Evolutionary conservation across 352 stramenopile species (phyloP), one percentile per base, ranked within the genome.

Genomic region (Phytophthora citricola): DNA sequence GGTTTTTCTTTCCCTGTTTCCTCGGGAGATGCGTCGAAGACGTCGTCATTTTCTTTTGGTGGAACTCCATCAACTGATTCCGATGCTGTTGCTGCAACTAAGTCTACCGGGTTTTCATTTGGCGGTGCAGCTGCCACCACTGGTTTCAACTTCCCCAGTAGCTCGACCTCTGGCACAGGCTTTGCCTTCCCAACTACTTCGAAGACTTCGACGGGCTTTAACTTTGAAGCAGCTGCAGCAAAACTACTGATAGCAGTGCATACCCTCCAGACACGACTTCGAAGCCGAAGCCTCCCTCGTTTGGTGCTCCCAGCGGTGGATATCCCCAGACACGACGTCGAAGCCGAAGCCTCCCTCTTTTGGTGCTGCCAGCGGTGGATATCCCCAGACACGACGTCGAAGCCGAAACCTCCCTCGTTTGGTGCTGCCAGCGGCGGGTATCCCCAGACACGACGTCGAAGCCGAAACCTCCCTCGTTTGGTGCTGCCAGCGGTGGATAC

Each of bases 31-130:
- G 40, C 54, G 12, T 60, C 44, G 11, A 75, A 58, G 22, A 10
- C 62, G 15, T 75, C 66, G 39, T 79, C 66, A n/a, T 76, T 85
- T 58, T 85, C 79, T 11, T 89, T 89, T 58, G 65, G 66, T 9
- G 59, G 15, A 24, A 31, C 55, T 36, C 45, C 63, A 38, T n/a
- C 15, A 41, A 15, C 63, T 10, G 31, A 31, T 31, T 6, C 31
- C 15, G 27, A 40, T 36, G 14, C 22, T 45, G 41, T 14, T 32
- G 39, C 26, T 44, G 36, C 53, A 26, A 56, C 8, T 8, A 70
- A 68, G 34, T 3, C 57, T 49, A 49, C 48, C 14, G 73, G 65
- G 5, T 73, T 81, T 57, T 75, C 65, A 7, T 81, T 78, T 63
- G 58, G 48, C 26, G 36, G n/a, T 31, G 29, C 45, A 7, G 12